phyloP scores from a whole-genome alignment of 1,284 basidiomycete genomes.

The Puccinia horiana region DNA sequence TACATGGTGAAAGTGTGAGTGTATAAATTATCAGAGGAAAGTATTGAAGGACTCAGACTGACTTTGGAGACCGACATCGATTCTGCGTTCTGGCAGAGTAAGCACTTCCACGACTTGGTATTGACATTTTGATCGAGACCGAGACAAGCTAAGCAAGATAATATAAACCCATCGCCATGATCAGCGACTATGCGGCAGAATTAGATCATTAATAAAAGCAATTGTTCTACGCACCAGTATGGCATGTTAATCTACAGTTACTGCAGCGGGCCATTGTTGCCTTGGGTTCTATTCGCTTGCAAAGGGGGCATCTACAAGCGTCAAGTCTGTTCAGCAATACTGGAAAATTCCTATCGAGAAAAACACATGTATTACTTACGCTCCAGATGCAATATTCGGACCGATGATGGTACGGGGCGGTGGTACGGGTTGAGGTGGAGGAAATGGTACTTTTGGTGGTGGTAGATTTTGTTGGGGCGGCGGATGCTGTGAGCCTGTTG shows the following conservation, averaged over 20 bases:
- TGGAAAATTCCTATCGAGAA: neutral
- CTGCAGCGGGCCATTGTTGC: constrained; percentile 31
- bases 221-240: constrained; percentile 27
- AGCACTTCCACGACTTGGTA: constrained; percentile 26
- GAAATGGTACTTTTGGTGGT: neutral
- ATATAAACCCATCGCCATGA: neutral
- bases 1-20: neutral
- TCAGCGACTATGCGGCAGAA: neutral
- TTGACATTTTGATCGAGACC: constrained; percentile 31
- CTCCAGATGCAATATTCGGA: neutral
- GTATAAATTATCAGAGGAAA: neutral
- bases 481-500: neutral
- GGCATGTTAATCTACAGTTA: constrained; percentile 34
- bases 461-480: constrained; percentile 2
- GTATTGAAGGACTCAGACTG: neutral
- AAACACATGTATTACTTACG: neutral
- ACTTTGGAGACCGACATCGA: constrained; percentile 46
- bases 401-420: neutral
- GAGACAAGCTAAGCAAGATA: constrained; percentile 22
- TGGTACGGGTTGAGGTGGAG: neutral
- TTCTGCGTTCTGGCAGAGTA: constrained; percentile 37
- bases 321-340: neutral
- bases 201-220: neutral
- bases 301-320: constrained; percentile 36
- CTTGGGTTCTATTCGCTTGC: constrained; percentile 30